Base-by-base conservation (phyloP, 106 monocot genomes). In the Gastrodia elata region DNA sequence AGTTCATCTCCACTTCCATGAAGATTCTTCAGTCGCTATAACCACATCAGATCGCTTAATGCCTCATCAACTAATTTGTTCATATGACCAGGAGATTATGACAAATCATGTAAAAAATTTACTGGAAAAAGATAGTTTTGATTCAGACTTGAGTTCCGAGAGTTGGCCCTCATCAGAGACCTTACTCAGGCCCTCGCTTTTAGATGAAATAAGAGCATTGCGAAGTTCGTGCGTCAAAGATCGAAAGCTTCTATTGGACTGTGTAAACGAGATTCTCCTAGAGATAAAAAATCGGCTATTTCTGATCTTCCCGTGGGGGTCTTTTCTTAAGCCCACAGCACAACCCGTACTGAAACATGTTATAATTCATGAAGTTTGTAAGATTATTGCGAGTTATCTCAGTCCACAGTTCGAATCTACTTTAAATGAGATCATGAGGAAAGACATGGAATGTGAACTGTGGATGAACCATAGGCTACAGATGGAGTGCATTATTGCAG, bases 361-460 rank as follows among this genome's bases (percentile, higher is more conserved):
- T 15, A 65, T 89, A n/a, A 73, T 85, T 33, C 15, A 78, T 38
- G 84, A 80, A 83, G 87, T 87, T 15, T 80, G 65, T 20, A 75
- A 72, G 64, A 68, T 65, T 38, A 73, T 87, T 46, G 33, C 70
- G 14, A 4, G 58, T 38, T 38, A 76, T 78, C 68, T 84, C 11
- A 38, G 65, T 34, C 65, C 52, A 35, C 65, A 76, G 48, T 61
- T 69, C 14, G 78, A 73, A 18, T 68, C 24, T 35, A 77, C 82
- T 65, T 27, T 84, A 39, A 61, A 84, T 67, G 71, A 89, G 38
- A 67, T 79, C 27, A 61, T 76, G 10, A 71, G 13, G 67, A 82
- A 68, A 44, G 83, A 89, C 26, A 70, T 89, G 49, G 64, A 78
- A 20, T 6, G 11, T 24, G 22, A 64, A 59, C 68, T 18, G 24